Conservation (phyloP, 2,329 filamentous ascomycete genomes). For the Paecilomyces sp. region DNA sequence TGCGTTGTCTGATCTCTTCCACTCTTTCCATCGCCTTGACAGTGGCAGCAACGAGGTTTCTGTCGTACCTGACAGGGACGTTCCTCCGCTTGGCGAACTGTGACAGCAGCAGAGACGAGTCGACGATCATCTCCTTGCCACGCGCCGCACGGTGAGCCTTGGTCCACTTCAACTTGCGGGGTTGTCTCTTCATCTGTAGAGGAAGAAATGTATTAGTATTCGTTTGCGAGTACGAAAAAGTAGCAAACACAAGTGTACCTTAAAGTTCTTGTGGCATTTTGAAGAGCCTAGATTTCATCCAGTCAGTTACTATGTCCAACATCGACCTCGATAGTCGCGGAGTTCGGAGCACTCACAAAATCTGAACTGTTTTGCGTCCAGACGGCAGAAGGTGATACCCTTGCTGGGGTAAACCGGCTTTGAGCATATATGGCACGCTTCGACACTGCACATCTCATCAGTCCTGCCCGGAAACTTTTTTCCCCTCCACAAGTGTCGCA, state of each 20-base stretch:
- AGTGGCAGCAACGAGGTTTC: conserved; percentile 79
- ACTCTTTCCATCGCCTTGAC: conserved; percentile 89
- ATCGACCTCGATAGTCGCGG: background rate
- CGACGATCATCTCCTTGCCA: conserved; percentile 86
- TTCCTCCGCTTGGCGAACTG: conserved; percentile 90
- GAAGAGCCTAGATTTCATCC: conserved; percentile 33
- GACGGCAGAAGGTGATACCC: conserved; percentile 61
- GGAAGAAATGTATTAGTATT: background rate
- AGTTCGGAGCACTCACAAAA: conserved; percentile 44
- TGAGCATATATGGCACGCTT: conserved; percentile 67
- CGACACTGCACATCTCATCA: conserved; percentile 27
- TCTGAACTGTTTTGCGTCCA: conserved; percentile 58
- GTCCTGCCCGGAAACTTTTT: background rate
- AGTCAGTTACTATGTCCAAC: background rate
- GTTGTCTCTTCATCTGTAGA: conserved; percentile 80
- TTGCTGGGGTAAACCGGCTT: conserved; percentile 60
- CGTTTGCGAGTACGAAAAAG: background rate
- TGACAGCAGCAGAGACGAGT: conserved; percentile 65
- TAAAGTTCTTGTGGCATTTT: conserved; percentile 73
- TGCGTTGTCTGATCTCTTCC: conserved; percentile 70
- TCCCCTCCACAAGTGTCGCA: background rate
- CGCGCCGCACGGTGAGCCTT: conserved; percentile 82
- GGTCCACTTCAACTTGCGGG: conserved; percentile 94
- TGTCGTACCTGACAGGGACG: conserved; percentile 90
- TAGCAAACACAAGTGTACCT: conserved; percentile 26